Evolutionary conservation across 257 asterid species (phyloP), one percentile per base, ranked within the genome.

Genomic region (Solanum pimpinellifolium): DNA sequence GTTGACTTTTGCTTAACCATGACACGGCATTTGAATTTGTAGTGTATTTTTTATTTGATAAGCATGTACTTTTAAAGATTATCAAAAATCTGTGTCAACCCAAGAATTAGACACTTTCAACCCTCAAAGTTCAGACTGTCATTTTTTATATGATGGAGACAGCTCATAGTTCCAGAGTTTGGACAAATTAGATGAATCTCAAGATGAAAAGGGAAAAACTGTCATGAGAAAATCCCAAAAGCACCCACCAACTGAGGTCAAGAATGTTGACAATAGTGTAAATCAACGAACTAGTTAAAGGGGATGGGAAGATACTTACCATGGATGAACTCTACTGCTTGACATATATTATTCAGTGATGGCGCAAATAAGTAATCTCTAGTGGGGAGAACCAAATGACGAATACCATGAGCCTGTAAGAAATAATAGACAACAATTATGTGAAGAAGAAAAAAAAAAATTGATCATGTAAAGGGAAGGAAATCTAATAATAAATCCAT

Each of bases 351-450:
- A 52, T 21, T 70, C 62, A 92, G 25, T 41, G 92, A 90, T 73
- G 92, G 94, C 42, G 93, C 93, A 59, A 89, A 92, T 69, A 90
- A 85, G 77, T 92, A 90, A 88, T 92, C 94, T 88, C 93, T 90
- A 5, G 93, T 92, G 10, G 93, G 92, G 21, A 92, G 90, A 41
- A 90, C 90, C 88, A 92, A 87, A 86, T 90, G 89, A 75, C 60
- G 85, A 88, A 92, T 92, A 33, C 90, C 92, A 75, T 88, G 83
- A 80, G 89, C 94, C 94, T 92, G 74, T 85, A 84, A 77, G 14
- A 82, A 66, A 23, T n/a, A 83, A 49, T 23, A 80, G 85, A 80
- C 29, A 52, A 80, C 66, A 80, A 12, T 60, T 33, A 80, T 83
- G 23, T 9, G 56, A 74, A 85, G 20, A 35, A 44, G 5, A 56